Conservation (phyloP, 257 asterid genomes). For the Solanum paucissectum region DNA sequence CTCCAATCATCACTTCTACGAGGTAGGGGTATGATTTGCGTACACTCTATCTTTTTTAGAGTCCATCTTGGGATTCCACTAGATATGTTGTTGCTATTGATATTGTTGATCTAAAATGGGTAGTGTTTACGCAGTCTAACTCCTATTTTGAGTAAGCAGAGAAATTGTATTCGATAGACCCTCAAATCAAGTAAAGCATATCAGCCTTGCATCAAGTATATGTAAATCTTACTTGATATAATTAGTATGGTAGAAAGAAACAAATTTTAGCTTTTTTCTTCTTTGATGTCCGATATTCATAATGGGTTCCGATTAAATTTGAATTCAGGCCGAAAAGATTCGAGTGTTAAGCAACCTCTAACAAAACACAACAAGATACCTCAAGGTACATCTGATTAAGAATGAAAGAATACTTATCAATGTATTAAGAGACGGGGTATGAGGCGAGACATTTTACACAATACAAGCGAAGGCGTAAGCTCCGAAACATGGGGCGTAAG, state of each 20-base stretch:
- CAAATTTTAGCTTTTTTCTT: background rate
- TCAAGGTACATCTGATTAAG: background rate
- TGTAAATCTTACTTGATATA: background rate
- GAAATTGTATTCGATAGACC: background rate
- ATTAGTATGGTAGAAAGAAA: background rate
- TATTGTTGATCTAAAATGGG: background rate
- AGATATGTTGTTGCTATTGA: background rate
- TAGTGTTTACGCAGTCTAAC: background rate
- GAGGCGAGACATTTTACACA: background rate
- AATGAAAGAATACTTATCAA: too few species aligned
- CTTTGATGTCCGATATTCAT: background rate
- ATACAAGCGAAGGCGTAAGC: background rate
- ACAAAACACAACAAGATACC: background rate
- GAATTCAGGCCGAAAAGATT: too few species aligned
- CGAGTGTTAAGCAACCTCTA: background rate
- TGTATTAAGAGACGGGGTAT: background rate
- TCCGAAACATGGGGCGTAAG: background rate
- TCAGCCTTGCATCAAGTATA: background rate
- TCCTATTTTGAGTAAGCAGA: background rate
- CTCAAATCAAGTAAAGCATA: background rate
- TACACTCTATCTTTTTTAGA: background rate
- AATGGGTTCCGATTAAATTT: background rate
- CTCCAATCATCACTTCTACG: too few species aligned
- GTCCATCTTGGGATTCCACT: background rate
- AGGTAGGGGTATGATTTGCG: background rate